These are phyloP conservation scores for Akanthomyces uredinophilus DNA, from an alignment of 2,329 filamentous ascomycete genomes.

Conservation along the genomic window DNA sequence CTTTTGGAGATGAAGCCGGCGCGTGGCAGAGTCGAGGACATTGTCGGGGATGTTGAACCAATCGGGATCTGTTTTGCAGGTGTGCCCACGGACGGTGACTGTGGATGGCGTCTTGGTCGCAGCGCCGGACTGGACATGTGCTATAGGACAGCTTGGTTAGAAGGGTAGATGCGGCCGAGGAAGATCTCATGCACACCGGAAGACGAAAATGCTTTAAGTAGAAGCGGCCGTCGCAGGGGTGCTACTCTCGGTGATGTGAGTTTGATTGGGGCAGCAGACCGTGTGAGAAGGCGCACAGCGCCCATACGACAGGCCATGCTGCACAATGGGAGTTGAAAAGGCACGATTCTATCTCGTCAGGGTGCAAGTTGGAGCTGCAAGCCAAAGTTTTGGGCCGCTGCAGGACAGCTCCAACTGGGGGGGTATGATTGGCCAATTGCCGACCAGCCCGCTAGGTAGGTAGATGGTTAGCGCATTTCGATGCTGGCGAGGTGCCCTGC, in stretches of 20 bases:
- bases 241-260: background rate
- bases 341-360: background rate
- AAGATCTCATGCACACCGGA: background rate
- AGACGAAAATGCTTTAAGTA: background rate
- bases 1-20: constrained; percentile 80
- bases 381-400: background rate
- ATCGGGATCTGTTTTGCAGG: constrained; percentile 61
- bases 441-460: background rate
- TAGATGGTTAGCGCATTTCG: background rate
- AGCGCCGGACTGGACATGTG: constrained; percentile 3
- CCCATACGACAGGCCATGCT: constrained; percentile 13
- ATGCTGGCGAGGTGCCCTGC: background rate
- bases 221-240: background rate
- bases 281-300: background rate
- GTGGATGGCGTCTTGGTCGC: constrained; percentile 15
- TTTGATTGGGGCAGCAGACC: background rate
- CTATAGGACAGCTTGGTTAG: background rate
- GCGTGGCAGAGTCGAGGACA: constrained; percentile 68
- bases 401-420: background rate
- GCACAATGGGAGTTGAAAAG: background rate
- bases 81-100: constrained; percentile 56
- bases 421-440: constrained; percentile 5
- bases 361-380: background rate
- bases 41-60: constrained; percentile 82
- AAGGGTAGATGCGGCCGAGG: background rate